Base-by-base conservation (phyloP, 148 eudicot species). In the Limonium bicolor region DNA sequence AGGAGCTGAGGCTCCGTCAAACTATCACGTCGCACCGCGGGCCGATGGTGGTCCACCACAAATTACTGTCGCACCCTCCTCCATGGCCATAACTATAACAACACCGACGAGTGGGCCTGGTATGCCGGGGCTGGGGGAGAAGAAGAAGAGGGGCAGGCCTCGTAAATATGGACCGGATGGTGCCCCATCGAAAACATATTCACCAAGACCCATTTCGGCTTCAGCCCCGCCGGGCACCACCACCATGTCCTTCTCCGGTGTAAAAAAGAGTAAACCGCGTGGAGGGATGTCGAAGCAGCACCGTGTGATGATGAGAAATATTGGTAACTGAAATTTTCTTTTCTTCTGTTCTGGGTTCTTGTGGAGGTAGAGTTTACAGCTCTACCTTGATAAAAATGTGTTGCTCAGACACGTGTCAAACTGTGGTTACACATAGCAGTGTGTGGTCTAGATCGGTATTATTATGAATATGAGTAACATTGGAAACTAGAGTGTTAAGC, bases 111-210 rank as follows among this genome's bases (percentile, higher is more conserved):
- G 63, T 48, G n/a, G n/a, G n/a, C 30, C 36, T 1, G 62, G 51
- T 15, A 37, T 57, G 65, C 1, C 63, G 0, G 72, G 65, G 19
- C 21, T 48, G 8, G 23, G 47, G 55, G 92, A 60, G 46, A 77
- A 63, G 67, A 81, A 81, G 73, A 81, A 77, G 72, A 65, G 76
- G 45, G 84, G 84, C 7, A 60, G 92, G 40, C 92, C 92, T 39
- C 61, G 92, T 34, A 81, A 73, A 56, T 81, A 81, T 43, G 71
- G 56, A 2, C 71, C 80, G 0, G 80, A 65, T 46, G 80, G 74
- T 16, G 34, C 51, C 25, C 34, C 38, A 29, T 28, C 27, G 10
- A 61, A 50, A 36, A 26, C 62, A 22, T 50, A 60, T 53, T 62
- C 74, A 1, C 67, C 78, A 49, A 54, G 22, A 52, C 70, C 67